Conservation (phyloP, 2,329 filamentous ascomycete genomes). For the Biscogniauxia sp. region DNA sequence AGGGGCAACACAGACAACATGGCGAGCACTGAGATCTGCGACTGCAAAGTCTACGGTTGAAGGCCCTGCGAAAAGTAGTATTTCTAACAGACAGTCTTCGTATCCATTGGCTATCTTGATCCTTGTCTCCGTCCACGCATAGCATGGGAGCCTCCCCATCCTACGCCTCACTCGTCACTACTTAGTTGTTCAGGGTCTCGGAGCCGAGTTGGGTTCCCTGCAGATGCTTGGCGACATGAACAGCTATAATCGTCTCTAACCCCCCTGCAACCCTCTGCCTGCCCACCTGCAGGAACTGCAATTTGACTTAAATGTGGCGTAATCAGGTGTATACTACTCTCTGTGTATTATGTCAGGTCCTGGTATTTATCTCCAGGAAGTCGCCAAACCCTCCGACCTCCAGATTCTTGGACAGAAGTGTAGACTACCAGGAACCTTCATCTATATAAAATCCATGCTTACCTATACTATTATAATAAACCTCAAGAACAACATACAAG, state of each 20-base stretch:
- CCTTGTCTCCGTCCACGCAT: background rate
- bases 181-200: background rate
- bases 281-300: conserved; percentile 20
- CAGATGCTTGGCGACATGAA: conserved; percentile 1
- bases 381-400: background rate
- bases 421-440: background rate
- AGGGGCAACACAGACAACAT: background rate
- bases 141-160: background rate
- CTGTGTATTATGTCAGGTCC: conserved; percentile 5
- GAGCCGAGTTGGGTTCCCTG: background rate
- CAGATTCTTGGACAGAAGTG: background rate
- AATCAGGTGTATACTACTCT: conserved; percentile 10
- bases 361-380: conserved; percentile 12
- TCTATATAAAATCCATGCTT: background rate
- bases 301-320: conserved; percentile 14
- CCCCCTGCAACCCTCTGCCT: conserved; percentile 1
- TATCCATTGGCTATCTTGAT: background rate
- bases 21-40: background rate
- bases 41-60: background rate
- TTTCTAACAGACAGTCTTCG: background rate
- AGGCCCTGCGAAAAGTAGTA: background rate
- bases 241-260: conserved; percentile 2
- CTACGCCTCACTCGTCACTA: conserved; percentile 2
- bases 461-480: background rate
- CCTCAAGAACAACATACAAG: conserved; percentile 4